These are phyloP conservation scores for Aureobasidium vineae DNA, from an alignment of 2,329 filamentous ascomycete genomes.

Conservation along the genomic window DNA sequence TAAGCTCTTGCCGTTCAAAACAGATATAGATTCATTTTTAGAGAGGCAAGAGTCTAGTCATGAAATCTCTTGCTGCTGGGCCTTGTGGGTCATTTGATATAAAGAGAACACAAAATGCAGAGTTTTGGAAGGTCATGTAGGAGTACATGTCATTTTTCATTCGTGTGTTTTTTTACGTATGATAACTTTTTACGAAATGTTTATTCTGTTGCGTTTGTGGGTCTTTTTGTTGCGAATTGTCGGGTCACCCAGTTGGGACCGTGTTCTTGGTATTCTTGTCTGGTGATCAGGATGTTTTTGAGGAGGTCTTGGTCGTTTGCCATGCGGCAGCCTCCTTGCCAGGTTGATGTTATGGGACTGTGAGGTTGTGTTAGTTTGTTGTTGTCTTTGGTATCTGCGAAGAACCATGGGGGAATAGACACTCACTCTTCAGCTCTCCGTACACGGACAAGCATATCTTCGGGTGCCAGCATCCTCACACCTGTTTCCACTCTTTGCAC, in stretches of 20 bases:
- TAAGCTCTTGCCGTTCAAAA: too few relatives aligned
- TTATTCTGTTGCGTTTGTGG: conserved; percentile 5
- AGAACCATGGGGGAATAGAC: too few relatives aligned
- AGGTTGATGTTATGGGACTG: conserved; percentile 71
- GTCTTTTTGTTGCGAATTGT: conserved; percentile 31
- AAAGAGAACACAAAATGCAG: too few relatives aligned
- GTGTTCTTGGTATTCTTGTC: conserved; percentile 85
- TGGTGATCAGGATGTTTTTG: conserved; percentile 70
- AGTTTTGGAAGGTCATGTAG: too few relatives aligned
- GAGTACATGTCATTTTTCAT: too few relatives aligned
- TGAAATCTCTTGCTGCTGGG: too few relatives aligned
- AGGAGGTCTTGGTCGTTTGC: conserved; percentile 66
- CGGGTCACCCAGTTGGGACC: conserved; percentile 52
- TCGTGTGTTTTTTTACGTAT: too few relatives aligned
- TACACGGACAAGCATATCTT: conserved; percentile 75
- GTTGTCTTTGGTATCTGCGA: neutral
- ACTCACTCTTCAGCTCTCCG: conserved; percentile 60
- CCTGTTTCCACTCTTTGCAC: conserved; percentile 63
- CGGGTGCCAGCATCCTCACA: conserved; percentile 43
- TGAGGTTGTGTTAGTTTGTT: neutral
- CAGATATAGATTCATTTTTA: too few relatives aligned
- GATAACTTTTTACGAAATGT: too few relatives aligned
- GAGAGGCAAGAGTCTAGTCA: too few relatives aligned
- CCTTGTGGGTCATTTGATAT: too few relatives aligned
- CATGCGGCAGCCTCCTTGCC: conserved; percentile 78